Percentiles rank a stretch among this genome's conserved stretches.
Evolutionary conservation across 495 filamentous ascomycete species (phyloP).

Genomic region (Pyrenula massariospora): DNA sequence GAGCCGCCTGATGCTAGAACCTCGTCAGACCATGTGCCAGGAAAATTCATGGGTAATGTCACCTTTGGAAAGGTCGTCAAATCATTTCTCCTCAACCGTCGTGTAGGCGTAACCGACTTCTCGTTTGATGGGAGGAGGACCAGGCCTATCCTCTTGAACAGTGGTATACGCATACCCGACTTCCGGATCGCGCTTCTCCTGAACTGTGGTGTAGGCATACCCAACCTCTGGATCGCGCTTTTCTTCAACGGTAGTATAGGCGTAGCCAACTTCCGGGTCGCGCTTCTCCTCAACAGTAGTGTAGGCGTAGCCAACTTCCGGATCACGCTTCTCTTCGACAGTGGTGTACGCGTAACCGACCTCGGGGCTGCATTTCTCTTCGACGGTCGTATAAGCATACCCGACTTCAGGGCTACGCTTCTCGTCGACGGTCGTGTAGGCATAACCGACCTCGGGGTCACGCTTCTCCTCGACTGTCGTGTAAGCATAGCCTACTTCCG

Average conservation of each 20-base stretch:
- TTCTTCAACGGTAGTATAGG: not conserved
- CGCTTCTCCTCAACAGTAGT: not conserved
- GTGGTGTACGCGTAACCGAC: not conserved
- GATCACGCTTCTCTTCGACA: not conserved
- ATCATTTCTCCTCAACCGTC: not conserved
- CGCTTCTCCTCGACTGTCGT: not conserved
- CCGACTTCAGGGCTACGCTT: not conserved
- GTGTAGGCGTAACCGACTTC: not conserved
- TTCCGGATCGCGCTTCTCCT: not conserved
- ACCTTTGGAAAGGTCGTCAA: not conserved
- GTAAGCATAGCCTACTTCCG: not conserved
- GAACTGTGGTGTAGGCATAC: not conserved
- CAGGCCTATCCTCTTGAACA: not conserved
- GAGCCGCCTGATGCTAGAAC: not conserved
- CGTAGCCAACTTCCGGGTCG: not conserved
- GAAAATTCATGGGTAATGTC: not conserved
- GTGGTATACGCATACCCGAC: not conserved
- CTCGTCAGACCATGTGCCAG: not conserved
- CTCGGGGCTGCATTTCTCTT: not conserved
- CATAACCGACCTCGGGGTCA: not conserved
- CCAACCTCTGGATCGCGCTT: not conserved
- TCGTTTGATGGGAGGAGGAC: not conserved
- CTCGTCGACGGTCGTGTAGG: not conserved
- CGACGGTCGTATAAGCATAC: not conserved
- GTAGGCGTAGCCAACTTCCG: not conserved